Conservation (phyloP, 139 green algal genomes). For the Micractinium conductrix region DNA sequence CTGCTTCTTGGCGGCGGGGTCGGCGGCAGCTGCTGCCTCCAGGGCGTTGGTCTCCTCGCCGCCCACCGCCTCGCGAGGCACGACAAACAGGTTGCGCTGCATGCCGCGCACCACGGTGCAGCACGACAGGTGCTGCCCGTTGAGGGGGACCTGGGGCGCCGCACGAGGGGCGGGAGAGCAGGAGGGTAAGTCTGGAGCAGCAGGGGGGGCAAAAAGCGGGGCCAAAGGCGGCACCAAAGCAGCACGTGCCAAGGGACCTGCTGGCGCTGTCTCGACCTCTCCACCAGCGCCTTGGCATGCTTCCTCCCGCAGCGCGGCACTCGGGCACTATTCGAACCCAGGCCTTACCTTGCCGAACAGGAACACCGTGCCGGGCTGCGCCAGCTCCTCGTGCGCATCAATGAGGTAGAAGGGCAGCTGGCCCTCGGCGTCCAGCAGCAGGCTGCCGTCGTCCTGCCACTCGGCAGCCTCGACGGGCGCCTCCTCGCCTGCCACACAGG, state of each 20-base stretch:
- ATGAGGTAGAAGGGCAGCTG: constrained; percentile 89
- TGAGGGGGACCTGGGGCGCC: constrained; percentile 37
- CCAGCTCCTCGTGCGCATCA: constrained; percentile 89
- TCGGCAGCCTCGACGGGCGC: neutral
- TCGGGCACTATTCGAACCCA: no score
- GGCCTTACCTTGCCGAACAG: constrained; percentile 96
- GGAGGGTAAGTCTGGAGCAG: neutral
- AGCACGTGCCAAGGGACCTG: no score
- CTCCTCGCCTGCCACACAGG: neutral
- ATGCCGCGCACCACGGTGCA: constrained; percentile 71
- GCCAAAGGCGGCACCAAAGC: no score
- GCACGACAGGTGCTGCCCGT: constrained; percentile 66
- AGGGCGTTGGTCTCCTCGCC: constrained; percentile 57
- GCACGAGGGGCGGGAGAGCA: neutral
- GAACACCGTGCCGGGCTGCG: constrained; percentile 76
- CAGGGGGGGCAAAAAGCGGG: no score
- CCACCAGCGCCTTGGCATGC: no score
- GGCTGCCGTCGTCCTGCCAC: constrained; percentile 41
- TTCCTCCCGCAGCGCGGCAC: no score
- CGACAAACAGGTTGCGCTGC: constrained; percentile 80
- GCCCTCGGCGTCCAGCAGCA: constrained; percentile 72
- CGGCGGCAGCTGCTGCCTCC: constrained; percentile 54
- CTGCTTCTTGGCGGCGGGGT: constrained; percentile 50
- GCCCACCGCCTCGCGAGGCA: constrained; percentile 71
- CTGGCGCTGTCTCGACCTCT: no score